These are phyloP conservation scores for Trichophyton mentagrophytes DNA, from an alignment of 2,329 filamentous ascomycete genomes.

Conservation along the genomic window DNA sequence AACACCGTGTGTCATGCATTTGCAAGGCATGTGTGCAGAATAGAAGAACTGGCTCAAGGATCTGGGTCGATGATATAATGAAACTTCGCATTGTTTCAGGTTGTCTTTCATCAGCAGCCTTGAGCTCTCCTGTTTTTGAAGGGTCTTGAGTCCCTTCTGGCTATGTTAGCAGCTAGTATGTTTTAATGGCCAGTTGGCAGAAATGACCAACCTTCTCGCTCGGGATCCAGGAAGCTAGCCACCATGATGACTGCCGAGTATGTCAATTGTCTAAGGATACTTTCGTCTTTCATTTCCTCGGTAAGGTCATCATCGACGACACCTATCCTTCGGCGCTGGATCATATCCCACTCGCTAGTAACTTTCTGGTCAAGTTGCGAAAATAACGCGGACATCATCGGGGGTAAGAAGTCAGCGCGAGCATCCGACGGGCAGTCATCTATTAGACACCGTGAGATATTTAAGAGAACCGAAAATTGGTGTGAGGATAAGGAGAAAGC, in stretches of 20 bases:
- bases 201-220: constrained; percentile 43
- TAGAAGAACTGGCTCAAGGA: constrained; percentile 77
- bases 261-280: constrained; percentile 81
- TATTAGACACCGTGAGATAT: constrained; percentile 74
- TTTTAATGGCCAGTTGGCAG: constrained; percentile 2
- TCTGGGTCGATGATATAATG: constrained; percentile 60
- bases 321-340: constrained; percentile 46
- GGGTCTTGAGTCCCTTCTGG: not conserved
- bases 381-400: constrained; percentile 70
- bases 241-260: constrained; percentile 88
- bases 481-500: constrained; percentile 76
- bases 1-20: constrained; percentile 81
- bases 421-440: constrained; percentile 78
- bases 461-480: constrained; percentile 85
- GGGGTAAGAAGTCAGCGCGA: constrained; percentile 68
- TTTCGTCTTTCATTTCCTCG: constrained; percentile 97
- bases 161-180: constrained; percentile 7
- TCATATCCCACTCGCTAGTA: constrained; percentile 69
- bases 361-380: constrained; percentile 79
- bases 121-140: constrained; percentile 19
- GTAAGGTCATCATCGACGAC: constrained; percentile 66
- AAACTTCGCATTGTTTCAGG: constrained; percentile 57
- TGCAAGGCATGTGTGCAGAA: constrained; percentile 86
- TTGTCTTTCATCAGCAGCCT: not conserved
- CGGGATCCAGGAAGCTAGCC: constrained; percentile 72